Evolutionary conservation across 2,329 filamentous ascomycete genomes (phyloP).

Genomic region (Sporothrix dimorphospora): DNA sequence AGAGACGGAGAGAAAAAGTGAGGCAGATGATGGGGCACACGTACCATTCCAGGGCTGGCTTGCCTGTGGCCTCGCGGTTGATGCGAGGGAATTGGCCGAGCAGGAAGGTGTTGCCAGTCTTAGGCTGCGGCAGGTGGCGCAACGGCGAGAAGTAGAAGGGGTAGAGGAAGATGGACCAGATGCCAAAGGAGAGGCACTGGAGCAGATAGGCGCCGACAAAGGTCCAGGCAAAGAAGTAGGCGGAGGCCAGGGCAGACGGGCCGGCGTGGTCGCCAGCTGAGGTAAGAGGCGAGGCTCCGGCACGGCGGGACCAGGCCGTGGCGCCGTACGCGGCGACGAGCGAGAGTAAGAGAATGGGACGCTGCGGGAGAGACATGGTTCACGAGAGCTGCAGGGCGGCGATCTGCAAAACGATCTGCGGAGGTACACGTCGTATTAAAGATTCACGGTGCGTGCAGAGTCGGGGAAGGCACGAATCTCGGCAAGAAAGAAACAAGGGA

Average conservation of each 20-base stretch:
- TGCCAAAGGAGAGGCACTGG: conserved; percentile 42
- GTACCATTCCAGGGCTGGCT: conserved; percentile 55
- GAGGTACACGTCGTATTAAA: neutral
- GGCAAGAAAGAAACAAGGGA: neutral
- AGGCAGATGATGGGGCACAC: conserved; percentile 19
- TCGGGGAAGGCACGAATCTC: conserved; percentile 6
- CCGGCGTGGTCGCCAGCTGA: neutral
- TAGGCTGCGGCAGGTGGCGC: conserved; percentile 51
- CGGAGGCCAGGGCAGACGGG: conserved; percentile 38
- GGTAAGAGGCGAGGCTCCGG: neutral
- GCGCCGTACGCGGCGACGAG: conserved; percentile 26
- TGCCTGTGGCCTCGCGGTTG: conserved; percentile 45
- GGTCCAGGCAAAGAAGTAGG: conserved; percentile 38
- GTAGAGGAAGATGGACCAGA: conserved; percentile 53
- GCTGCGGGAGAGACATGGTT: conserved; percentile 8
- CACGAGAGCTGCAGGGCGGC: neutral
- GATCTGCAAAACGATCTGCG: neutral
- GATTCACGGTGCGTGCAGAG: neutral
- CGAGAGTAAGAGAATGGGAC: conserved; percentile 13
- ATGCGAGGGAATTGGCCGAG: conserved; percentile 54
- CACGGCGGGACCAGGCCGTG: conserved; percentile 23
- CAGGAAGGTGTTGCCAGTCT: conserved; percentile 47
- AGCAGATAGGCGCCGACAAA: conserved; percentile 45
- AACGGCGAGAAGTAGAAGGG: conserved; percentile 56
- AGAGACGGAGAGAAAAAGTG: neutral